Evolutionary conservation across 225 moss, liverwort and hornwort species (phyloP).

Genomic region (Lunularia cruciata): DNA sequence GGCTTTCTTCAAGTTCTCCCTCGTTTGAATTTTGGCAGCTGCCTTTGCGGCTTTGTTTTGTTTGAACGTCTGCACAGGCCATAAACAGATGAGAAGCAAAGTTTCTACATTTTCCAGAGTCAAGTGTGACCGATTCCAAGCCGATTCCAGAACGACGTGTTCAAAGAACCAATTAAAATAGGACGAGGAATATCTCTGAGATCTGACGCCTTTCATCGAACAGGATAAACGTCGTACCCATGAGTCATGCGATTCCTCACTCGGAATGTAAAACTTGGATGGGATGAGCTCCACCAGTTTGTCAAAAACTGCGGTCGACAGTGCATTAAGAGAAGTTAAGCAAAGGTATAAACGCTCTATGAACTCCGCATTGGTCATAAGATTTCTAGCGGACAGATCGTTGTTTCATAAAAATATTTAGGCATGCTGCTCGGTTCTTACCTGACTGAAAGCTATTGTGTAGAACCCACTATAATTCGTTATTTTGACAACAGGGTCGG

Average conservation of each 20-base stretch:
- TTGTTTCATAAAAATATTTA: background rate
- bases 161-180: no score
- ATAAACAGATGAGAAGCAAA: background rate
- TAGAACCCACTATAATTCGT: background rate
- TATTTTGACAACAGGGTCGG: background rate
- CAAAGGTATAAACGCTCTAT: background rate
- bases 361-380: background rate
- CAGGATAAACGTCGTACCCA: conserved; percentile 56
- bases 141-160: no score
- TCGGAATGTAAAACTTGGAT: conserved; percentile 74
- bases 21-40: conserved; percentile 70
- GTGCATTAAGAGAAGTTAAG: background rate
- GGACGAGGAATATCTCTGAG: background rate
- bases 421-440: background rate
- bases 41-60: conserved; percentile 77
- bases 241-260: conserved; percentile 67
- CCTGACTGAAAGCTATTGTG: no score
- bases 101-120: no score
- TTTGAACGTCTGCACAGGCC: conserved; percentile 54
- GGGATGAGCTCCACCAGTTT: conserved; percentile 86
- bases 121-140: no score
- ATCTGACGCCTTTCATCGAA: background rate
- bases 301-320: conserved; percentile 67
- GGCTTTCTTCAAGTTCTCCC: conserved; percentile 87
- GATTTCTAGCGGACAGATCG: background rate